These are phyloP conservation scores for Camelina neglecta DNA, from an alignment of 345 rosid species.

Conservation along the genomic window DNA sequence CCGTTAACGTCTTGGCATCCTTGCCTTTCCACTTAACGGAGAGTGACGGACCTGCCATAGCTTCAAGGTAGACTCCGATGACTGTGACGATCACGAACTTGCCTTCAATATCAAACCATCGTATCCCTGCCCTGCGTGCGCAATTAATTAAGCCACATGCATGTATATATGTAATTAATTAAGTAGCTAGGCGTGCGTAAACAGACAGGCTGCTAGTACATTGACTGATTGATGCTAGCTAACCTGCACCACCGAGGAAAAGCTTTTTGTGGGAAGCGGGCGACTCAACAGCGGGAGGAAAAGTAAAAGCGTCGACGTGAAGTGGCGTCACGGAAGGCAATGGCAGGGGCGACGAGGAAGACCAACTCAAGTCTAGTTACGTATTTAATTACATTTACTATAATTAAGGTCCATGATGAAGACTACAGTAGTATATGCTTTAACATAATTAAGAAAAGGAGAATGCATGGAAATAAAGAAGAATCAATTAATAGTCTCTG, in stretches of 20 bases:
- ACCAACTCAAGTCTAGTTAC: constrained; percentile 15
- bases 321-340: constrained; percentile 43
- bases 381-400: not conserved
- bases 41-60: constrained; percentile 52
- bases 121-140: constrained; percentile 68
- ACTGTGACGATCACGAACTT: constrained; percentile 73
- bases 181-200: not conserved
- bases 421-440: not conserved
- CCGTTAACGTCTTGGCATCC: constrained; percentile 52
- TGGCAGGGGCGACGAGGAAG: constrained; percentile 25
- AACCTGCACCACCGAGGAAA: constrained; percentile 85
- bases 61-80: constrained; percentile 73
- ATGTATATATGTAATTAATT: too few relatives aligned
- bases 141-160: not conserved
- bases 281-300: constrained; percentile 59
- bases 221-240: not conserved
- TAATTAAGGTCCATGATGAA: not conserved
- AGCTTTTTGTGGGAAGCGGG: constrained; percentile 57
- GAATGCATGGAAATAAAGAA: not conserved
- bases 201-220: too few relatives aligned
- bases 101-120: constrained; percentile 71
- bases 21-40: constrained; percentile 77
- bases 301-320: constrained; percentile 51
- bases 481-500: not conserved
- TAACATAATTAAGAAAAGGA: too few relatives aligned